Percentiles rank a stretch among this genome's conserved stretches.
Conservation (phyloP, 345 rosid genomes). For the Tarenaya hassleriana region DNA sequence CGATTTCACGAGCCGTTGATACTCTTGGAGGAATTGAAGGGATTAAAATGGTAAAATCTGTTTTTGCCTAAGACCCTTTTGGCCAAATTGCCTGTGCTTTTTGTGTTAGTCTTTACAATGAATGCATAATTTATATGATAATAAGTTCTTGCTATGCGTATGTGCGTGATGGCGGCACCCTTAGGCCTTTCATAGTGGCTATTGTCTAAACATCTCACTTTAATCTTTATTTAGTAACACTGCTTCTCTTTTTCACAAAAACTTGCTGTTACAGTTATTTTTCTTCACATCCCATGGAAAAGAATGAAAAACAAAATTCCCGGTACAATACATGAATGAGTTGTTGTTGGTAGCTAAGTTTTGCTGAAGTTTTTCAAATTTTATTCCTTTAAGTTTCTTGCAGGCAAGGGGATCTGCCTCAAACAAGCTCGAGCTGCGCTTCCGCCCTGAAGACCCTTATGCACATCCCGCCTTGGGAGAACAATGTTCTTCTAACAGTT, state of each 20-base stretch:
- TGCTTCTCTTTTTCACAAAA: background rate
- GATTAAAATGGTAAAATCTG: conserved; percentile 39
- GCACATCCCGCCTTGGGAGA: conserved; percentile 76
- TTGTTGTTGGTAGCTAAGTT: conserved; percentile 10
- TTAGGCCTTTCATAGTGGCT: conserved; percentile 3
- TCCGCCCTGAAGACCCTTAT: conserved; percentile 89
- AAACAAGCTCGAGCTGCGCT: conserved; percentile 63
- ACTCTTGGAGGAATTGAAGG: conserved; percentile 81
- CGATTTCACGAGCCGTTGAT: conserved; percentile 59
- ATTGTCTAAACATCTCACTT: background rate
- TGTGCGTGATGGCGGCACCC: background rate
- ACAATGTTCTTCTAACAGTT: conserved; percentile 43
- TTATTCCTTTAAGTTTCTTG: background rate
- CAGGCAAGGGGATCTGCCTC: conserved; percentile 57
- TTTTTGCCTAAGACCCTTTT: conserved; percentile 2
- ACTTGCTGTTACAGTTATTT: background rate
- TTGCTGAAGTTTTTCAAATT: conserved; percentile 5
- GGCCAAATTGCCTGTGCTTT: background rate
- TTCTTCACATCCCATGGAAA: background rate
- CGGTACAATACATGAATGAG: background rate
- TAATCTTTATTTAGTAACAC: conserved; percentile 1
- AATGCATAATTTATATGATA: background rate
- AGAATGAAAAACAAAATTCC: too few relatives aligned
- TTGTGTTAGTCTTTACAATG: conserved; percentile 6
- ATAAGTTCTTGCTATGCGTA: background rate